These are phyloP conservation scores for Phytophthora fragariaefolia DNA, from an alignment of 352 stramenopile genomes.

Conservation along the genomic window DNA sequence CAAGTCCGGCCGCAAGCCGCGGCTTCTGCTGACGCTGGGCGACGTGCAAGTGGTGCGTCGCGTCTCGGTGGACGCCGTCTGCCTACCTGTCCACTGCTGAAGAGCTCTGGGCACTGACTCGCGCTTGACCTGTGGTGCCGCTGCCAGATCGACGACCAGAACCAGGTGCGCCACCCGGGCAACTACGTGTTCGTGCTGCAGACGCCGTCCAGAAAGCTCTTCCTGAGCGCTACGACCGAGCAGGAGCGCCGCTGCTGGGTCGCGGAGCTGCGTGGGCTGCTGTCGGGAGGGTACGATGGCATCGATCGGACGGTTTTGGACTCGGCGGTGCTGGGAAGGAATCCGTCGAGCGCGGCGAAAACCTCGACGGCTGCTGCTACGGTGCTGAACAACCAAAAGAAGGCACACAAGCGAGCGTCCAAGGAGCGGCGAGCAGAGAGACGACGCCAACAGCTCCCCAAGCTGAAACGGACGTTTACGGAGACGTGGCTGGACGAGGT, in stretches of 20 bases:
- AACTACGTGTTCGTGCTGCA: slow-evolving; percentile 87
- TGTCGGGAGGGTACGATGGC: slow-evolving; percentile 35
- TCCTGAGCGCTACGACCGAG: slow-evolving; percentile 80
- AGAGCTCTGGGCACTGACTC: background rate
- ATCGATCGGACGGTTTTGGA: slow-evolving; percentile 22
- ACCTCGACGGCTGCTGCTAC: slow-evolving; percentile 22
- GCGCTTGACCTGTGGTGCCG: background rate
- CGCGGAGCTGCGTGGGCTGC: slow-evolving; percentile 51
- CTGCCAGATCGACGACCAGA: slow-evolving; percentile 80
- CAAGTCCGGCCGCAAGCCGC: slow-evolving; percentile 81
- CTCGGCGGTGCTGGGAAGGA: slow-evolving; percentile 42
- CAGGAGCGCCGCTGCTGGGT: slow-evolving; percentile 76
- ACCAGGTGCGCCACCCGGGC: slow-evolving; percentile 67
- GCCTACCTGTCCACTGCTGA: background rate
- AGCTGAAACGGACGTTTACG: slow-evolving; percentile 77
- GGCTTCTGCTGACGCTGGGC: slow-evolving; percentile 51
- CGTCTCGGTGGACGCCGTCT: too few relatives aligned
- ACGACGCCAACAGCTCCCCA: slow-evolving; percentile 62
- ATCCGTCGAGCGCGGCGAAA: slow-evolving; percentile 51
- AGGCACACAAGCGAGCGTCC: slow-evolving; percentile 46
- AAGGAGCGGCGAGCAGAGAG: slow-evolving; percentile 73
- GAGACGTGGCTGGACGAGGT: slow-evolving; percentile 82
- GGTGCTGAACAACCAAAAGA: slow-evolving; percentile 32
- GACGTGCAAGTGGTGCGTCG: slow-evolving; percentile 70
- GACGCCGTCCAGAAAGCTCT: slow-evolving; percentile 53